phyloP scores from a whole-genome alignment of 164 flowering plant species.

The Umbilicus rupestris region DNA sequence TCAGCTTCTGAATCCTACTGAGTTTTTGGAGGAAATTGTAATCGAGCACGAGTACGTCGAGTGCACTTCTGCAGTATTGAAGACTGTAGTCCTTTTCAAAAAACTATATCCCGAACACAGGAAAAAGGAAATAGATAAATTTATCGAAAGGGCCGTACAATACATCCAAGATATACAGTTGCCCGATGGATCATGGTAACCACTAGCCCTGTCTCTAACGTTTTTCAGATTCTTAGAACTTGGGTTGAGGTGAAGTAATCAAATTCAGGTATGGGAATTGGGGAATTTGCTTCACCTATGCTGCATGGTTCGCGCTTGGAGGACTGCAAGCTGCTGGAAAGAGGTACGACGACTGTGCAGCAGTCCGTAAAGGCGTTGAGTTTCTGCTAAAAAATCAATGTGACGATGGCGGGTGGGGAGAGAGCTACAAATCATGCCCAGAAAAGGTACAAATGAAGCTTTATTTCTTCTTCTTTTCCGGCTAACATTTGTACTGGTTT shows the following conservation, averaged over 20 bases:
- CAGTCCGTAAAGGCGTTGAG: conserved; percentile 26
- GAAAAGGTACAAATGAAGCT: neutral
- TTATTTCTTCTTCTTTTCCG: neutral
- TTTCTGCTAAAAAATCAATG: conserved; percentile 29
- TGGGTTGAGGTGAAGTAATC: neutral
- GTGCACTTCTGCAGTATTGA: neutral
- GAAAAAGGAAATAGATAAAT: neutral
- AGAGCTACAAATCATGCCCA: conserved; percentile 13
- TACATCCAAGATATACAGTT: neutral
- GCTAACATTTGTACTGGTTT: neutral
- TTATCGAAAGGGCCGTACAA: neutral
- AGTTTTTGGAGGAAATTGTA: neutral
- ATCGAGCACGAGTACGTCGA: neutral
- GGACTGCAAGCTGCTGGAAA: conserved; percentile 33
- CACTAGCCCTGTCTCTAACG: too few relatives aligned
- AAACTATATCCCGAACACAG: neutral
- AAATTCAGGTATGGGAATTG: neutral
- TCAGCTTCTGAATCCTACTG: neutral
- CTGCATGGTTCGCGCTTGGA: conserved; percentile 31
- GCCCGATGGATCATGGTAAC: neutral
- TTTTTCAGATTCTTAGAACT: neutral
- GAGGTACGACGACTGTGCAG: conserved; percentile 24
- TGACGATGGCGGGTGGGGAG: conserved; percentile 52
- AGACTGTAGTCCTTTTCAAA: neutral
- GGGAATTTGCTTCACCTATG: conserved; percentile 18